Base-by-base conservation (phyloP, 257 asterid species). In the Jasminum sambac region DNA sequence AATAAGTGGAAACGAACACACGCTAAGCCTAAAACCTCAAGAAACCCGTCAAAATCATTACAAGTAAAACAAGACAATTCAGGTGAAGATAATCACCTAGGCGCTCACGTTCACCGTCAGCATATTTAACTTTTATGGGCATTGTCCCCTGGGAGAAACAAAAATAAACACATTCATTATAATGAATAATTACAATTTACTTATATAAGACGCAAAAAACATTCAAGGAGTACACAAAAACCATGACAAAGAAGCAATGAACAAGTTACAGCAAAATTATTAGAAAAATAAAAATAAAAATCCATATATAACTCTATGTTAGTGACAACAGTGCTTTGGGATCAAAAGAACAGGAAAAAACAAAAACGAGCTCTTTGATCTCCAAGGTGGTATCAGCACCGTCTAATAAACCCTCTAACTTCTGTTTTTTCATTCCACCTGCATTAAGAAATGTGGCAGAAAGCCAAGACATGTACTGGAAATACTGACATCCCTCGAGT, bases 61-160 rank as follows among this genome's bases (percentile, higher is more conserved):
- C 37, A 63, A 52, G 68, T 30, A 69, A 46, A 70, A 52, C 48
- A 75, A 63, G 16, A 34, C 19, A 52, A 36, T 39, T 38, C 52
- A 36, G 52, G 64, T 34, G 67, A 77, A 58, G 72, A 82, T 39
- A 76, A 42, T 70, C 76, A 90, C 96, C 97, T 62, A 81, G 78
- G 73, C 96, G 96, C 43, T 89, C 92, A 2, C 89, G 87, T 79
- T 86, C 95, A 67, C 86, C 87, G 11, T 82, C 96, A 69, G 98
- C 97, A 76, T 82, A 90, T 77, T 78, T 94, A 61, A 94, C 88
- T 79, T 64, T 86, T 69, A 94, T 52, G 62, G 96, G 94, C 73
- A 67, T 38, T 81, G 37, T 8, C 21, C 84, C 92, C 97, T 94
- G 83, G 61, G 77, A 73, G 66, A 63, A 61, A 67, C 38, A 64